phyloP scores from a whole-genome alignment of 2,329 filamentous ascomycete genomes.

The Karstenula rhodostoma region DNA sequence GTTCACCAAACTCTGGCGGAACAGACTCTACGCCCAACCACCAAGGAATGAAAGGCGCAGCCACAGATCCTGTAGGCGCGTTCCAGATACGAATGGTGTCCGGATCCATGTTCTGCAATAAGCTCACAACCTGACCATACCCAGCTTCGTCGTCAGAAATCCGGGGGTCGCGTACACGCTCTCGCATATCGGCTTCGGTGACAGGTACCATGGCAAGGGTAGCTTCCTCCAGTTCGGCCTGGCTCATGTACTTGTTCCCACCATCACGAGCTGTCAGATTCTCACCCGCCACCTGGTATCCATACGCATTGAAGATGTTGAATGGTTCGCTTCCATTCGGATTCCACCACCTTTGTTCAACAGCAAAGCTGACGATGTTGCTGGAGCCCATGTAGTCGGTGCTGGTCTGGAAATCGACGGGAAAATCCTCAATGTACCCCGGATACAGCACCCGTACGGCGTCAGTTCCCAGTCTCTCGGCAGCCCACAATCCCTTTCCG shows the following conservation, averaged over 20 bases:
- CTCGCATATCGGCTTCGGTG: conserved; percentile 59
- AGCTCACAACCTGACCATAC: conserved; percentile 45
- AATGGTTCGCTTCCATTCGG: conserved; percentile 42
- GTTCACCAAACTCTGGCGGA: conserved; percentile 43
- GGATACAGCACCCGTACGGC: conserved; percentile 47
- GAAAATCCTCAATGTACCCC: conserved; percentile 49
- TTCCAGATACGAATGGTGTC: conserved; percentile 47
- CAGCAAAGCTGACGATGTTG: conserved; percentile 46
- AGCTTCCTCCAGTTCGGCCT: conserved; percentile 46
- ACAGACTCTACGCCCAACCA: conserved; percentile 45
- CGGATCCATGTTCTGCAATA: conserved; percentile 34
- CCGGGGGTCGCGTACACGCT: conserved; percentile 47
- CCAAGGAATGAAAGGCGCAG: conserved; percentile 46
- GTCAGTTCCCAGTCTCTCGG: conserved; percentile 41
- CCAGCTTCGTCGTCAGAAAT: conserved; percentile 49
- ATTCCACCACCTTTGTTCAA: conserved; percentile 48
- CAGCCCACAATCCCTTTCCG: conserved; percentile 45
- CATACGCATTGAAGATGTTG: conserved; percentile 49
- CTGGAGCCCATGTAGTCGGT: conserved; percentile 44
- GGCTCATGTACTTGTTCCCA: conserved; percentile 50
- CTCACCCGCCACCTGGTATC: conserved; percentile 35
- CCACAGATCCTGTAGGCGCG: conserved; percentile 45
- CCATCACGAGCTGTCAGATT: conserved; percentile 39
- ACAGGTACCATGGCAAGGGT: conserved; percentile 55
- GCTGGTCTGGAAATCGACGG: conserved; percentile 39